Conservation (phyloP, 163 green algal species). For the Chlamydomonas reinhardtii region DNA sequence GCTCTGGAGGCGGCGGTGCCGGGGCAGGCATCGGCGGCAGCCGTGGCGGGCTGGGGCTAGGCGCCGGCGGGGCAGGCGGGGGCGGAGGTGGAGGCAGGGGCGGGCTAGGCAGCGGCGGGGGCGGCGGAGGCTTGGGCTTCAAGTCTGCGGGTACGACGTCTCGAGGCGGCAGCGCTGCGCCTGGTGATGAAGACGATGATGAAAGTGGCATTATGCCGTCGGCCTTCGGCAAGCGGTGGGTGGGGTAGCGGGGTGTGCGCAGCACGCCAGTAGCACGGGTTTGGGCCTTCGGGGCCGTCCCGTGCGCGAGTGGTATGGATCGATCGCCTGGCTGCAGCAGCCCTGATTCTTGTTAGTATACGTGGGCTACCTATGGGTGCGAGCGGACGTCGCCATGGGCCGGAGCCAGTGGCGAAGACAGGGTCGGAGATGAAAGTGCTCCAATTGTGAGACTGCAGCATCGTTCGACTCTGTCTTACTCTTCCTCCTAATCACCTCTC, state of each 20-base stretch:
- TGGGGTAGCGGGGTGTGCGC: background rate
- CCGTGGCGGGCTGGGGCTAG: conserved; percentile 34
- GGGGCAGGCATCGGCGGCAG: background rate
- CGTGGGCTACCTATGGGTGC: no score
- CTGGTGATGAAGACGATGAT: conserved; percentile 55
- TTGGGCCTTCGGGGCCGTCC: no score
- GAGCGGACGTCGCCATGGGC: no score
- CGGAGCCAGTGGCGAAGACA: no score
- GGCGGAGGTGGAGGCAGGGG: background rate
- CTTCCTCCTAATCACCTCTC: no score
- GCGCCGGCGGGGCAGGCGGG: background rate
- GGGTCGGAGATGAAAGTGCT: no score
- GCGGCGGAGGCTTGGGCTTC: conserved; percentile 22
- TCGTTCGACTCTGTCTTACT: no score
- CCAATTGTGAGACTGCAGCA: no score
- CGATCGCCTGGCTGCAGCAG: no score
- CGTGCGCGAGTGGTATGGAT: no score
- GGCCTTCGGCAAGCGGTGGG: conserved; percentile 80
- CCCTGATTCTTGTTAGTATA: no score
- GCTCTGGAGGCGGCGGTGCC: background rate
- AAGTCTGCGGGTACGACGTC: background rate
- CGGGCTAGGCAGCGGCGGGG: background rate
- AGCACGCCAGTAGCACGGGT: background rate
- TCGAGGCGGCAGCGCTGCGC: background rate
- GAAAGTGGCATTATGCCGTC: conserved; percentile 81